phyloP scores from a whole-genome alignment of 1,139 yeast genomes.

The Hansenula anomala region DNA sequence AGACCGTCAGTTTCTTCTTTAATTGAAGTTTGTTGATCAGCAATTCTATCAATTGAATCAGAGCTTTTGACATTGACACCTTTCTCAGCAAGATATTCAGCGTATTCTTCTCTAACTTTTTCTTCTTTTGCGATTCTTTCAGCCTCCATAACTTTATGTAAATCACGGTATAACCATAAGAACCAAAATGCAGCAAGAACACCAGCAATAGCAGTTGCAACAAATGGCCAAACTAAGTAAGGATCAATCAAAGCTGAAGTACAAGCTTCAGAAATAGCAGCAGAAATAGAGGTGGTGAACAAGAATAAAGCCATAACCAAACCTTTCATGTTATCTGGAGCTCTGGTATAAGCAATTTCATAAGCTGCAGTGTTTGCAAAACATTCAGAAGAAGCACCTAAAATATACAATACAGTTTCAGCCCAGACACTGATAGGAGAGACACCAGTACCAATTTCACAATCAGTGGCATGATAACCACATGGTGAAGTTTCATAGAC shows the following conservation, averaged over 20 bases:
- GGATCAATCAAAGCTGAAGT: constrained; percentile 52
- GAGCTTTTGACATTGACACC: neutral
- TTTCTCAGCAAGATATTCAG: neutral
- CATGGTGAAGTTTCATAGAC: constrained; percentile 73
- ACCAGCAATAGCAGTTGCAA: constrained; percentile 42
- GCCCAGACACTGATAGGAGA: constrained; percentile 51
- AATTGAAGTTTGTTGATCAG: neutral
- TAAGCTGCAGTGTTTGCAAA: constrained; percentile 60
- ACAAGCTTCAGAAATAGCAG: constrained; percentile 49
- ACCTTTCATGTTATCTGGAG: constrained; percentile 60
- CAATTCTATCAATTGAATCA: neutral
- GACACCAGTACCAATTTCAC: constrained; percentile 32
- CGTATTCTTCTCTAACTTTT: neutral
- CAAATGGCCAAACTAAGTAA: constrained; percentile 47
- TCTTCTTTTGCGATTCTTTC: constrained; percentile 26
- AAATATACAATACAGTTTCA: constrained; percentile 41
- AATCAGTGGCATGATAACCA: constrained; percentile 39
- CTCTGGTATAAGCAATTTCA: constrained; percentile 61
- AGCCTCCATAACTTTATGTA: constrained; percentile 43
- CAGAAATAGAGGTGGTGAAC: constrained; percentile 50
- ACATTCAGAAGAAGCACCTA: constrained; percentile 61
- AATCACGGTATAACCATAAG: constrained; percentile 43
- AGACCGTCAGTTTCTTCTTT: neutral
- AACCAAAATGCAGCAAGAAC: constrained; percentile 36
- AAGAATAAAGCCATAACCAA: constrained; percentile 60